Conservation (phyloP, 768 basidiomycete species). For the Lactarius evosmus region DNA sequence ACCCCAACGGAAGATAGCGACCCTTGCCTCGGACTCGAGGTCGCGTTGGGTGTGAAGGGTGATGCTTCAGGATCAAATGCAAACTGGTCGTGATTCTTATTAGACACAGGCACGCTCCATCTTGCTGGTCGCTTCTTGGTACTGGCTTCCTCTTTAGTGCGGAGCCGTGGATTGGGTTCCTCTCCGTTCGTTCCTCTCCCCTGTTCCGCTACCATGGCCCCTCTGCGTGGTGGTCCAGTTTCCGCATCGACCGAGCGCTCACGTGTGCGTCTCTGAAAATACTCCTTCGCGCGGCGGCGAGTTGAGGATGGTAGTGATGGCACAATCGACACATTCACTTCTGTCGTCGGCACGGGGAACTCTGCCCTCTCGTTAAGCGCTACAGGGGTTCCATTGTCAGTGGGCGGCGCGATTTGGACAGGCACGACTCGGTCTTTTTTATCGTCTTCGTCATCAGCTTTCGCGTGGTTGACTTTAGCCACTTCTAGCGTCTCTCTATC, state of each 20-base stretch:
- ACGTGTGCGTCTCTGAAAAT: conserved; percentile 25
- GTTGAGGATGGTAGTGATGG: conserved; percentile 21
- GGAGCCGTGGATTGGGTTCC: not conserved
- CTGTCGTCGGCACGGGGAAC: not conserved
- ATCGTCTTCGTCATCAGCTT: not conserved
- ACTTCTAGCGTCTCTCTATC: conserved; percentile 1
- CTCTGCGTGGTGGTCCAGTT: not conserved
- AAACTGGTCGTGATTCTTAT: conserved; percentile 12
- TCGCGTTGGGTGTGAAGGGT: conserved; percentile 26
- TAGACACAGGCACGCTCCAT: not conserved
- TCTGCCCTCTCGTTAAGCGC: not conserved
- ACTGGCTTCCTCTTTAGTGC: not conserved
- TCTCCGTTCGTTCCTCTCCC: not conserved
- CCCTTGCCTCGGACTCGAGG: conserved; percentile 23
- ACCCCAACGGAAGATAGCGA: conserved; percentile 12
- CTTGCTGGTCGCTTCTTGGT: not conserved
- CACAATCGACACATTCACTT: conserved; percentile 6
- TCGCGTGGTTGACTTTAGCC: not conserved
- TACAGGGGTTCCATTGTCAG: not conserved
- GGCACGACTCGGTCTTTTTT: not conserved
- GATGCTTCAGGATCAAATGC: conserved; percentile 21
- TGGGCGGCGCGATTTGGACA: not conserved
- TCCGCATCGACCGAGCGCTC: conserved; percentile 23
- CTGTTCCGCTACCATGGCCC: not conserved
- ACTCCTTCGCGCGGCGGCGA: conserved; percentile 24